These are phyloP conservation scores for Dendrobium catenatum DNA, from an alignment of 106 monocot species.

Conservation along the genomic window DNA sequence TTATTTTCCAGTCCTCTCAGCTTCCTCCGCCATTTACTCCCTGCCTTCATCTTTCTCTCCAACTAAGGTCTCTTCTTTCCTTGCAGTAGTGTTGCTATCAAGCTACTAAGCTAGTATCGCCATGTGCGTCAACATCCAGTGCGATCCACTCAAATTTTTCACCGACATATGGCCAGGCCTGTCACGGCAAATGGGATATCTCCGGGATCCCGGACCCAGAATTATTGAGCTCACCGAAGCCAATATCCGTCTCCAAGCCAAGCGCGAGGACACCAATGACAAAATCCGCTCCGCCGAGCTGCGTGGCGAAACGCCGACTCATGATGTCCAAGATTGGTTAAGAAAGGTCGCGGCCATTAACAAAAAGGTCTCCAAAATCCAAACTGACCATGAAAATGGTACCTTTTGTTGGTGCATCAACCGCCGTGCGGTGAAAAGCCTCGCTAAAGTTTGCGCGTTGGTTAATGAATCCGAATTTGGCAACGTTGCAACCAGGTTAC, in stretches of 20 bases:
- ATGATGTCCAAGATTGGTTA: background rate
- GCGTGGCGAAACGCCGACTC: background rate
- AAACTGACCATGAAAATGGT: background rate
- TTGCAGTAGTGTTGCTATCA: no score
- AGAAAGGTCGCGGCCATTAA: background rate
- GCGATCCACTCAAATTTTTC: background rate
- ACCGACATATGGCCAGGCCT: background rate
- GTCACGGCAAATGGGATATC: background rate
- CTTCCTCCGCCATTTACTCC: no score
- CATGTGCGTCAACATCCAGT: no score
- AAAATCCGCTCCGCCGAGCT: background rate
- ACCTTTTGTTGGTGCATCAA: background rate
- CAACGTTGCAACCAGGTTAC: background rate
- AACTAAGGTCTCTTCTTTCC: no score
- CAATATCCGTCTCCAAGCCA: background rate
- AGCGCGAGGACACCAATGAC: background rate
- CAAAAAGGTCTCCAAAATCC: background rate
- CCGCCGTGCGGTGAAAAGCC: background rate
- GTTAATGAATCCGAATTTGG: background rate
- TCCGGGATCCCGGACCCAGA: background rate
- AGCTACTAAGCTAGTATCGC: no score
- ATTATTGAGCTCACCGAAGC: background rate
- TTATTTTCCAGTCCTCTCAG: no score
- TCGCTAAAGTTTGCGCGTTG: background rate
- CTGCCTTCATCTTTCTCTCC: no score